Evolutionary conservation across 1,284 basidiomycete species (phyloP).

Genomic region (Chiua sp.): DNA sequence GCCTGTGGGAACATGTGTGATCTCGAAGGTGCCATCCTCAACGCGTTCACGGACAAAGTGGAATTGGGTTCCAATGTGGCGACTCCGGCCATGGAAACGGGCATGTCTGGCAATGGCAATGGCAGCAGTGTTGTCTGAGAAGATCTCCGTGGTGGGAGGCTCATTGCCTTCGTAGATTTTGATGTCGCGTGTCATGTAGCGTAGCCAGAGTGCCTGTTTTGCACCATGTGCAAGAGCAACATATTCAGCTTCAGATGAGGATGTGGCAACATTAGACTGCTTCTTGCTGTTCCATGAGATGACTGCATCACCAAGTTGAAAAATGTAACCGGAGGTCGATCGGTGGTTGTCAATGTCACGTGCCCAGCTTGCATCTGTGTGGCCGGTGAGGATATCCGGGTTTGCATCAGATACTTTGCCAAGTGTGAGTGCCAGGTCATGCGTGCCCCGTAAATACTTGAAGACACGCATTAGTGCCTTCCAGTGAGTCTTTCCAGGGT

Average conservation of each 20-base stretch:
- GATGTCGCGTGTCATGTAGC: neutral
- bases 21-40: neutral
- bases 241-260: conserved; percentile 10
- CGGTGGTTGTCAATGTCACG: neutral
- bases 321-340: conserved; percentile 5
- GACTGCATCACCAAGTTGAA: neutral
- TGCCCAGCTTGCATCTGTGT: conserved; percentile 3
- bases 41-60: neutral
- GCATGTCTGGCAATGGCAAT: neutral
- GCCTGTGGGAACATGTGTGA: neutral
- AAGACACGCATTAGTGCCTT: neutral
- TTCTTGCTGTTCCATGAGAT: conserved; percentile 19
- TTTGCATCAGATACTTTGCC: neutral
- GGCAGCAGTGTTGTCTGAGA: neutral
- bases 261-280: neutral
- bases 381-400: neutral
- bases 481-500: conserved; percentile 10
- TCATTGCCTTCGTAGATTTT: neutral
- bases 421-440: neutral
- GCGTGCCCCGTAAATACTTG: neutral
- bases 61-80: neutral
- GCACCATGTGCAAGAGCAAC: conserved; percentile 1
- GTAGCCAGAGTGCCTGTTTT: conserved; percentile 7
- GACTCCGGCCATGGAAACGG: neutral
- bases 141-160: neutral